Conservation (phyloP, 495 filamentous ascomycete species). For the Clavariopsis aquatica region DNA sequence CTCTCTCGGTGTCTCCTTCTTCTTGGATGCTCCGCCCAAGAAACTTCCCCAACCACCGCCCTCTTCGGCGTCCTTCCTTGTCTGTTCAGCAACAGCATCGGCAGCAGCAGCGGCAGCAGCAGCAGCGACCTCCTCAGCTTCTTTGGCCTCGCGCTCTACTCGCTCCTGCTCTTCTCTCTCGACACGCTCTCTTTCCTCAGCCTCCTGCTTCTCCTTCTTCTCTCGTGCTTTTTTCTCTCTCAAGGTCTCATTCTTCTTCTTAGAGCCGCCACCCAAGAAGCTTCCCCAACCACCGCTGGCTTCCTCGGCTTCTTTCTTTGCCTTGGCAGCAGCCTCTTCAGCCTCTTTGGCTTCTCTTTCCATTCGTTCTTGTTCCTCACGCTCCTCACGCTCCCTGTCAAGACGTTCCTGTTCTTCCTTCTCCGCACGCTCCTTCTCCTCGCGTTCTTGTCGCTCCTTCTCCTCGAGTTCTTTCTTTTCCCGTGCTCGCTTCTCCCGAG, state of each 20-base stretch:
- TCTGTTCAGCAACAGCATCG: constrained; percentile 5
- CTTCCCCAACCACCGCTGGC: constrained; percentile 17
- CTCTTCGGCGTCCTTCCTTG: constrained; percentile 16
- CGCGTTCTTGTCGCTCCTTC: constrained; percentile 15
- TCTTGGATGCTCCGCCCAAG: not conserved
- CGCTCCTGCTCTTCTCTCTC: constrained; percentile 29
- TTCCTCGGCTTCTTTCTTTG: constrained; percentile 22
- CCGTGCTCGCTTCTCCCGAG: constrained; percentile 8
- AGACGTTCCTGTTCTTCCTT: constrained; percentile 19
- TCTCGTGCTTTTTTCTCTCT: constrained; percentile 13
- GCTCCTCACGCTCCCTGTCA: constrained; percentile 11
- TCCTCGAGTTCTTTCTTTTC: constrained; percentile 24
- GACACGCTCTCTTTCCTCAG: constrained; percentile 20
- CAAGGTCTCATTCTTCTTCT: constrained; percentile 19
- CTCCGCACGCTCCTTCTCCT: constrained; percentile 19
- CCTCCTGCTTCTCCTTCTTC: constrained; percentile 18
- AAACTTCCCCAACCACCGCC: constrained; percentile 2
- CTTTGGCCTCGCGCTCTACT: constrained; percentile 26
- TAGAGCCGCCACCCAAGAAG: constrained; percentile 3
- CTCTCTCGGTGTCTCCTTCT: constrained; percentile 12
- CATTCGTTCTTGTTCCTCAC: constrained; percentile 8
- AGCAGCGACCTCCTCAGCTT: constrained; percentile 36
- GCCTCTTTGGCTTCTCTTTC: constrained; percentile 39
- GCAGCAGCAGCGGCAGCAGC: constrained; percentile 14
- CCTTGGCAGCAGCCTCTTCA: constrained; percentile 21